Conservation (phyloP, 768 basidiomycete species). For the Mycena leptocephala region DNA sequence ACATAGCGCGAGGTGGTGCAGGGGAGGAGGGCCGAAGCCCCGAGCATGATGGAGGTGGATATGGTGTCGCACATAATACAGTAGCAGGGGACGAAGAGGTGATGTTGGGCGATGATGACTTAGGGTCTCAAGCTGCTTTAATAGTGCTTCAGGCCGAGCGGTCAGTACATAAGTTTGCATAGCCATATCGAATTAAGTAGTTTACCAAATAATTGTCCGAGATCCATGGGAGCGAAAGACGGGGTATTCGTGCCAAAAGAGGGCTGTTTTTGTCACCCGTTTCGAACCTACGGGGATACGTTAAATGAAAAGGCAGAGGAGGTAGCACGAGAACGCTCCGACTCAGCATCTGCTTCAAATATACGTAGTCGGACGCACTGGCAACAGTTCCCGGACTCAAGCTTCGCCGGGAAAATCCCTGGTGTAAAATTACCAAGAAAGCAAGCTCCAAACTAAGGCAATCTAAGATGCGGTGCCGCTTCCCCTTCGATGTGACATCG, state of each 20-base stretch:
- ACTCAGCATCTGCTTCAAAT: conserved; percentile 27
- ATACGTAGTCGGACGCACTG: conserved; percentile 19
- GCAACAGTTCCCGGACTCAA: conserved; percentile 8
- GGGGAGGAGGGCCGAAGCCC: background rate
- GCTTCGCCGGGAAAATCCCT: conserved; percentile 33
- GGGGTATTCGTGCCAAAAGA: conserved; percentile 29
- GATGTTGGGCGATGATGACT: too few species aligned
- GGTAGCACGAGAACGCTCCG: conserved; percentile 22
- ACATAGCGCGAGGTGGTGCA: background rate
- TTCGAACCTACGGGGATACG: conserved; percentile 38
- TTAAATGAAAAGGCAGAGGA: conserved; percentile 37
- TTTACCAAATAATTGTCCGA: conserved; percentile 40
- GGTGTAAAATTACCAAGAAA: conserved; percentile 16
- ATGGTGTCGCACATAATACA: background rate
- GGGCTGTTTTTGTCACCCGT: conserved; percentile 38
- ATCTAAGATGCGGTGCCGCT: conserved; percentile 32
- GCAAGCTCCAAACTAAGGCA: conserved; percentile 22
- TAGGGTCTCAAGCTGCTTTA: too few species aligned
- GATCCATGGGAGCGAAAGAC: conserved; percentile 29
- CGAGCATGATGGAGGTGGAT: background rate
- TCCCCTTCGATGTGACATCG: conserved; percentile 13
- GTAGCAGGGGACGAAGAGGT: too few species aligned
- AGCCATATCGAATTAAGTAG: conserved; percentile 28
- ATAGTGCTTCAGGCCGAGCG: conserved; percentile 20
- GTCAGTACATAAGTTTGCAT: conserved; percentile 34